Base-by-base conservation (phyloP, 805 yeast genomes). In the Yarrowia divulgata region DNA sequence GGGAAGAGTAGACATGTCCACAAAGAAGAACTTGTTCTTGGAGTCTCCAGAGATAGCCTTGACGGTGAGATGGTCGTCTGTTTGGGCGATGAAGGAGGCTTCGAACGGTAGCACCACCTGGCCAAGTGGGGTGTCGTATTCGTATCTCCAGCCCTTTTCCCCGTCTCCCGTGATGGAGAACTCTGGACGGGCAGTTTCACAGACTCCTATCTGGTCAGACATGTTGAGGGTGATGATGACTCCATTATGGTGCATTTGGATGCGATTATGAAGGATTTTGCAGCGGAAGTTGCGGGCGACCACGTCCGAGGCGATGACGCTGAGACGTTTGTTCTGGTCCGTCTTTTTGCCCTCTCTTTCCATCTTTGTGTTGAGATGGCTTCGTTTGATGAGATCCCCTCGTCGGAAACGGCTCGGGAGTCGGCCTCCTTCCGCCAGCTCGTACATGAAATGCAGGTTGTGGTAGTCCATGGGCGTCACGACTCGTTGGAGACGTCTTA, bases 221-320 rank as follows among this genome's bases (percentile, higher is more conserved):
- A 60, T 60, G 66, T 60, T 60, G 52, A 60, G 66, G 9, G 66
- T 60, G 52, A 60, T 60, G 52, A 34, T 60, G 14, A 34, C 18
- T 2, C 66, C 66, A 7, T 60, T 18, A 4, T 60, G 66, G 34
- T 45, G 66, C 50, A 60, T 60, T 18, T 60, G 66, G 42, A 60
- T 60, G 32, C 52, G 42, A 40, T 60, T 60, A 14, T 60, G 66
- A 14, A 60, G 66, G 32, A 60, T 45, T 18, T 60, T 60, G 42
- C 66, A 60, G 52, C 66, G 66, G 37, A 60, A 60, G 66, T 60
- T 60, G 34, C 66, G 42, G 5, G 66, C 66, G 3, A 60, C 66
- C 18, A 60, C 66, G 16, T 60, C 66, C 18, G 66, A 60, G 6
- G 66, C 66, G 8, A 60, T 60, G 3, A 60, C 52, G 14, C 66